Evolutionary conservation across 139 green algal genomes (phyloP), one percentile per base, ranked within the genome.

Genomic region (Tetraselmis striata): DNA sequence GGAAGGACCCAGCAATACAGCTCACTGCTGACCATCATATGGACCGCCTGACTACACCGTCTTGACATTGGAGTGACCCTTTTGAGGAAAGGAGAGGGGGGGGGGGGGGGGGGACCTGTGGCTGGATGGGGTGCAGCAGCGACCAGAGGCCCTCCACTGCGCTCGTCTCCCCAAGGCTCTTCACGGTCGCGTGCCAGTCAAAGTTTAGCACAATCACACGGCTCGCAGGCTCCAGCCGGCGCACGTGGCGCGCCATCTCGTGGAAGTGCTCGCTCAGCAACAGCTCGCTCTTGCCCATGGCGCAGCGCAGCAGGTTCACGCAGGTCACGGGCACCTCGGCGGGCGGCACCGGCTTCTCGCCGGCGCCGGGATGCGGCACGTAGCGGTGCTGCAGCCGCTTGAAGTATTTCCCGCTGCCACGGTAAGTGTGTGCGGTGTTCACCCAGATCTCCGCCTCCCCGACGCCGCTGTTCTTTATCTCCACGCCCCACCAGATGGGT

Each of bases 101-200:
- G n/a, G n/a, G n/a, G n/a, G n/a, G n/a, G n/a, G n/a, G n/a, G n/a
- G n/a, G n/a, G n/a, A 84, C 86, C 82, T 87, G 67, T 5, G 84
- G 80, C 0, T 92, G 32, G 24, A 92, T 58, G 1, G 80, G 32
- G 59, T 89, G 82, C 45, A 98, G 88, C n/a, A 90, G 81, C 29
- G 82, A 80, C 96, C 96, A 99, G 79, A 99, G 92, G 0, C 90
- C 95, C 83, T 98, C 94, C 29, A 98, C 93, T 1, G 95, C 91
- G 58, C 87, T 90, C 77, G 92, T 86, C 85, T 97, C 95, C 26
- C 90, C 93, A 31, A 99, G 84, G 75, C 91, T 82, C 86, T 95
- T 96, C 80, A 96, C 93, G 85, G 94, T 94, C 78, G 94, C 95
- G 85, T 99, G 97, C 97, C 97, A 99, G 91, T 99, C 97, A 78